A percentile compares a stretch with the other conserved stretches of the same genome.
phyloP scores from a whole-genome alignment of 768 basidiomycete species.

The Boletus sp. region DNA sequence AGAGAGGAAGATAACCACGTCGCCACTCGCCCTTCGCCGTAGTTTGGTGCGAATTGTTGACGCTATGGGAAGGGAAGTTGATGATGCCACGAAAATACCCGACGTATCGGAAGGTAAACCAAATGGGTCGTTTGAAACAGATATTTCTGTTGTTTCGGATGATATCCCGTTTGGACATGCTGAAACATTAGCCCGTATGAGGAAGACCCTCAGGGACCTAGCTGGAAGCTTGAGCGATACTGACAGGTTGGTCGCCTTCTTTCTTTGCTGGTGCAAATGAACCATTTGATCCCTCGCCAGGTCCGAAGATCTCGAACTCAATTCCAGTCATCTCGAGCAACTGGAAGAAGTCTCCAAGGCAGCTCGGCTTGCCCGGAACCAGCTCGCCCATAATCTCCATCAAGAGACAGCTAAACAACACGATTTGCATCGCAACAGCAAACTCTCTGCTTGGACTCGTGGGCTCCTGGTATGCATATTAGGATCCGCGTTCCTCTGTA shows the following conservation, averaged over 20 bases:
- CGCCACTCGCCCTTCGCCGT: slow-evolving; percentile 26
- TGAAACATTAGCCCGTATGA: slow-evolving; percentile 57
- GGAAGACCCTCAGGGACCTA: slow-evolving; percentile 55
- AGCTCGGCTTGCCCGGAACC: slow-evolving; percentile 48
- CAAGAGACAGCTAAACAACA: slow-evolving; percentile 36
- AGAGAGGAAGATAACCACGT: slow-evolving; percentile 9
- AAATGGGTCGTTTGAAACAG: slow-evolving; percentile 19
- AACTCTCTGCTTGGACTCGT: slow-evolving; percentile 36
- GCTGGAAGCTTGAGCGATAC: slow-evolving; percentile 52
- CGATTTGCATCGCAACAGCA: slow-evolving; percentile 33
- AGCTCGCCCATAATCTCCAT: slow-evolving; percentile 41
- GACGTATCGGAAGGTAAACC: slow-evolving; percentile 19
- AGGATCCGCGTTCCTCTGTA: background rate
- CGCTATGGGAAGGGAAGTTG: slow-evolving; percentile 63
- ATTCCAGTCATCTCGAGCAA: slow-evolving; percentile 45
- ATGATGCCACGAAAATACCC: slow-evolving; percentile 34
- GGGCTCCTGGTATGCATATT: slow-evolving; percentile 36
- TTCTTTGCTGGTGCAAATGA: slow-evolving; percentile 4
- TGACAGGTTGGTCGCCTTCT: slow-evolving; percentile 44
- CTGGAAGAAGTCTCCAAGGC: slow-evolving; percentile 51
- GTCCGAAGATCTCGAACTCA: slow-evolving; percentile 36
- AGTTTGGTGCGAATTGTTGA: slow-evolving; percentile 60
- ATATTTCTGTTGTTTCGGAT: slow-evolving; percentile 22
- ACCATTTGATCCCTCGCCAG: slow-evolving; percentile 26
- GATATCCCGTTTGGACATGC: slow-evolving; percentile 33